These are phyloP conservation scores for Prosopis cineraria DNA, from an alignment of 306 rosid genomes.

Conservation along the genomic window DNA sequence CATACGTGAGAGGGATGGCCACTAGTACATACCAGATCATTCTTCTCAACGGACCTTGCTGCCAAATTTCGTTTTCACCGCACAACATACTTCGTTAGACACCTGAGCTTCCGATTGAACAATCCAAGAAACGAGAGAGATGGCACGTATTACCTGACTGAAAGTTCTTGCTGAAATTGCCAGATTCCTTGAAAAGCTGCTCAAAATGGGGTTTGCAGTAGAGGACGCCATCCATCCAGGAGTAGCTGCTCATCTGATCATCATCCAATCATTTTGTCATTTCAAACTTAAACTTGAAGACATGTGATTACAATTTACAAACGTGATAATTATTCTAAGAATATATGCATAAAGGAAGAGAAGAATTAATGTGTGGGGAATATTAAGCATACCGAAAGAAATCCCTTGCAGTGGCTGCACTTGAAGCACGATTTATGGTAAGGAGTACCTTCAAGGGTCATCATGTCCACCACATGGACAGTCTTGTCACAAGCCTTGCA, in stretches of 20 bases:
- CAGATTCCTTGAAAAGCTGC: slow-evolving; percentile 98
- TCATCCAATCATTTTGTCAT: too few species aligned
- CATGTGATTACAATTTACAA: too few species aligned
- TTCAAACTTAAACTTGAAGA: too few species aligned
- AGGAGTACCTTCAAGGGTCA: slow-evolving; percentile 85
- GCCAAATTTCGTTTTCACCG: slow-evolving; percentile 34
- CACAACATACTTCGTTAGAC: slow-evolving; percentile 36
- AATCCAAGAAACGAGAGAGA: background rate
- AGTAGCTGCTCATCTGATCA: slow-evolving; percentile 88
- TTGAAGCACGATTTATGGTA: slow-evolving; percentile 96
- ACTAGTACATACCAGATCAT: slow-evolving; percentile 68
- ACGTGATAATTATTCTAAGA: too few species aligned
- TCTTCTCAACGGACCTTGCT: slow-evolving; percentile 73
- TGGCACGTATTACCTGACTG: slow-evolving; percentile 60
- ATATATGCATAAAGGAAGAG: background rate
- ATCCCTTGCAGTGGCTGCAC: slow-evolving; percentile 96
- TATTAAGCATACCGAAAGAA: slow-evolving; percentile 95
- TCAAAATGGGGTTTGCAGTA: slow-evolving; percentile 92
- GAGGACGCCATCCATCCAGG: slow-evolving; percentile 96
- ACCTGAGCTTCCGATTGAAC: background rate
- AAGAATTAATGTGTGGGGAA: too few species aligned
- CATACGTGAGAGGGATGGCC: too few species aligned
- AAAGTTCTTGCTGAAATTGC: slow-evolving; percentile 97
- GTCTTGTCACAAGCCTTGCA: slow-evolving; percentile 95
- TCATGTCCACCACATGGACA: slow-evolving; percentile 85